A percentile compares a stretch with the other conserved stretches of the same genome.
phyloP scores from a whole-genome alignment of 1,284 basidiomycete species.

The Ceratobasidium sp. region DNA sequence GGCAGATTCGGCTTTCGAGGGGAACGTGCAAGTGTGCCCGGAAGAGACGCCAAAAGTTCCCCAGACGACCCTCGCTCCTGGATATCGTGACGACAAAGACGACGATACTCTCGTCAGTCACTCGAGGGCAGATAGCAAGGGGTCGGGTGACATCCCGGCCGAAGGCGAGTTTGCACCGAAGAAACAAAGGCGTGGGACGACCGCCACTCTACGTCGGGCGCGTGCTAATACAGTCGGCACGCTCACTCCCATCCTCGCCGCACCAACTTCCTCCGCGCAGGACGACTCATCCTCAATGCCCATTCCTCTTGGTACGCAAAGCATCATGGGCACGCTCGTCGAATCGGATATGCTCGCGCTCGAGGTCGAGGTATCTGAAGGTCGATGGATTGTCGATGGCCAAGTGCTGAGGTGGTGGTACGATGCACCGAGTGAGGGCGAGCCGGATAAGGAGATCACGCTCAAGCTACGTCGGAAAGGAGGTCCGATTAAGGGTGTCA shows the following conservation, averaged over 20 bases:
- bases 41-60: constrained; percentile 1
- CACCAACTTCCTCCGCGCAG: background rate
- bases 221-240: constrained; percentile 36
- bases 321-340: constrained; percentile 29
- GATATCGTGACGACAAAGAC: constrained; percentile 50
- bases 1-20: constrained; percentile 45
- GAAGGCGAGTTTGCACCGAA: background rate
- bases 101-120: constrained; percentile 50
- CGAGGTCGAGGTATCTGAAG: constrained; percentile 65
- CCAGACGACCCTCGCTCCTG: too few relatives aligned
- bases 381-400: constrained; percentile 73
- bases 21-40: constrained; percentile 23
- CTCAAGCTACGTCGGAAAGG: constrained; percentile 75
- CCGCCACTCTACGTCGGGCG: constrained; percentile 20
- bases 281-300: background rate
- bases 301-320: constrained; percentile 13
- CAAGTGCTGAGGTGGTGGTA: constrained; percentile 89
- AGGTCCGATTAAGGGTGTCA: constrained; percentile 67
- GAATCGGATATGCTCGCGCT: constrained; percentile 57
- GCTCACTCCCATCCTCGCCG: constrained; percentile 28
- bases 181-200: constrained; percentile 33
- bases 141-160: background rate
- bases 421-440: constrained; percentile 66
- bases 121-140: constrained; percentile 21
- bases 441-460: constrained; percentile 65